These are phyloP conservation scores for Nicotiana attenuata DNA, from an alignment of 257 asterid genomes.

Conservation along the genomic window DNA sequence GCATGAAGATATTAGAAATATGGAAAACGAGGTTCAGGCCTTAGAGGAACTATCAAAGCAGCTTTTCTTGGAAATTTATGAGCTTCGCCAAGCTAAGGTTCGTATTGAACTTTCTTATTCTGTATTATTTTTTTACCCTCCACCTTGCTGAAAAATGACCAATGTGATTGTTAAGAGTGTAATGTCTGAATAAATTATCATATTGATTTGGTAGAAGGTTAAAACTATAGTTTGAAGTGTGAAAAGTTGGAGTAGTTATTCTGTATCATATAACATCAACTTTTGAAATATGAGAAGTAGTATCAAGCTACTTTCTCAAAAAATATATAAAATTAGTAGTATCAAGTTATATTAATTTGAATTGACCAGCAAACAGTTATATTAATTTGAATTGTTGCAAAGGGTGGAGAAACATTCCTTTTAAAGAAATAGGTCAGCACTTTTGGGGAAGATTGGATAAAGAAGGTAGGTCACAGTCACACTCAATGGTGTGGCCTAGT, in stretches of 20 bases:
- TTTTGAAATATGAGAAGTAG: background rate
- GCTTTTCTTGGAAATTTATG: constrained; percentile 86
- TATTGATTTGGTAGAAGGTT: background rate
- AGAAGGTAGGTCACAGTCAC: background rate
- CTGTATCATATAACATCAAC: background rate
- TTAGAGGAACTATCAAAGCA: constrained; percentile 94
- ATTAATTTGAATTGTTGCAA: background rate
- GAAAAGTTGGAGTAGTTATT: background rate
- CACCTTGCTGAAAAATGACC: background rate
- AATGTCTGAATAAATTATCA: background rate
- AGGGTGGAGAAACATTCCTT: background rate
- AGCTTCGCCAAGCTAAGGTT: constrained; percentile 99
- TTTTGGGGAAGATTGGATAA: background rate
- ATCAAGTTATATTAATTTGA: background rate
- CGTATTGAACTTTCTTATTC: constrained; percentile 16
- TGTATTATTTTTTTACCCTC: background rate
- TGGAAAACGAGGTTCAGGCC: constrained; percentile 92
- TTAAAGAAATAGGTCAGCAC: background rate
- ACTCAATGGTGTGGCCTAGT: background rate
- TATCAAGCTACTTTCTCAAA: background rate
- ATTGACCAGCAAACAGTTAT: background rate
- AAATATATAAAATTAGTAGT: background rate
- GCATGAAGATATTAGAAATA: constrained; percentile 63
- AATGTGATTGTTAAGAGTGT: background rate
- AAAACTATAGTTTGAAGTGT: background rate